Conservation (phyloP, 78 protist genomes). For the Guillardia theta region DNA sequence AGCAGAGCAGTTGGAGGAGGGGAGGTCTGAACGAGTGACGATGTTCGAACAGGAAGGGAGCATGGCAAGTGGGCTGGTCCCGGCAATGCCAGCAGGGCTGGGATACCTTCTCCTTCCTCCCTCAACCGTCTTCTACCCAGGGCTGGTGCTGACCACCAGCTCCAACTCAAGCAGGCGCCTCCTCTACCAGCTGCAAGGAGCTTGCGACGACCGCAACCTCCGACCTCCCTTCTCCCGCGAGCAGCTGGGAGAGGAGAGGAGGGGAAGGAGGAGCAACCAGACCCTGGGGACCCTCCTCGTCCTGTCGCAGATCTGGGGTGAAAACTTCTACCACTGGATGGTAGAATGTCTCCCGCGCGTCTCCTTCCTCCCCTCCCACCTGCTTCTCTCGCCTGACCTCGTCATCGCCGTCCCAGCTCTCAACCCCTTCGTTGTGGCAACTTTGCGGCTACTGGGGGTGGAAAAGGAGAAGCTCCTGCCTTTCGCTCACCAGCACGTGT, state of each 20-base stretch:
- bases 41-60: too few relatives aligned
- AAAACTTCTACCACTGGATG: background rate
- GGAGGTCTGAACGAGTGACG: background rate
- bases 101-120: too few relatives aligned
- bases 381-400: background rate
- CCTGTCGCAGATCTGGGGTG: background rate
- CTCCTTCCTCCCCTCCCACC: background rate
- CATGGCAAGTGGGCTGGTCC: too few relatives aligned
- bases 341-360: background rate
- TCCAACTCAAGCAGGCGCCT: background rate
- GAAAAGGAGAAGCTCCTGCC: background rate
- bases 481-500: background rate
- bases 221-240: background rate
- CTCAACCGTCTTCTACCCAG: background rate
- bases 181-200: background rate
- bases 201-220: background rate
- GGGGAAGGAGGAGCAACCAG: too few relatives aligned
- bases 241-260: background rate
- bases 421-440: background rate
- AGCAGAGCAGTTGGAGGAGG: background rate
- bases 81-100: too few relatives aligned
- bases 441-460: background rate
- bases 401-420: background rate
- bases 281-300: background rate
- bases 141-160: background rate